Evolutionary conservation across 208 protist species (phyloP).

Genomic region (Trypanosoma congolense): DNA sequence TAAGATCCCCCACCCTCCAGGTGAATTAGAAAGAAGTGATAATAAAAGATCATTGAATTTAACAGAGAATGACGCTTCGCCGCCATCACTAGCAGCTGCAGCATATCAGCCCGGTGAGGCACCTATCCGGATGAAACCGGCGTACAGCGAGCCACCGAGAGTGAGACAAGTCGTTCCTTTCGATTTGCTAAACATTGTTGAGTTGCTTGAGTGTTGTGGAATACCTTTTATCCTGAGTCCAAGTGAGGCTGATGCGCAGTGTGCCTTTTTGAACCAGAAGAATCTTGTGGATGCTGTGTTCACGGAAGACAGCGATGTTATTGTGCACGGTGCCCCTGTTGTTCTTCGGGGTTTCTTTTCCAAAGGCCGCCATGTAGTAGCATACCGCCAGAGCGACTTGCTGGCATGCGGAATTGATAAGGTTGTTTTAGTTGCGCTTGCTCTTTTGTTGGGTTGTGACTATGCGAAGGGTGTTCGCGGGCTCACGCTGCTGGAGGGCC

Average conservation of each 20-base stretch:
- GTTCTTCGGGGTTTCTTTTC: slow-evolving; percentile 93
- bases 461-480: slow-evolving; percentile 91
- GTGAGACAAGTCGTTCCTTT: slow-evolving; percentile 36
- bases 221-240: slow-evolving; percentile 87
- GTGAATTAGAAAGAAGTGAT: background rate
- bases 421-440: slow-evolving; percentile 81
- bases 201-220: slow-evolving; percentile 81
- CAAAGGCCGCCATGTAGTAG: slow-evolving; percentile 52
- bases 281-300: slow-evolving; percentile 93
- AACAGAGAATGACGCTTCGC: too few relatives aligned
- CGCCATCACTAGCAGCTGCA: too few relatives aligned
- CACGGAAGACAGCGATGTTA: slow-evolving; percentile 94
- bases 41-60: too few relatives aligned
- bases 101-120: background rate
- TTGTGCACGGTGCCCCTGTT: slow-evolving; percentile 90
- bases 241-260: slow-evolving; percentile 93
- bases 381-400: slow-evolving; percentile 56
- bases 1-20: background rate
- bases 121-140: background rate
- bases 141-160: background rate
- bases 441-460: slow-evolving; percentile 93
- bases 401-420: slow-evolving; percentile 72
- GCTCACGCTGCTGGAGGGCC: slow-evolving; percentile 69
- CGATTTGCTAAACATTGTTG: slow-evolving; percentile 63
- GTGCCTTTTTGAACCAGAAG: slow-evolving; percentile 68